phyloP scores from a whole-genome alignment of 164 flowering plant species.

The Amborella trichopoda region DNA sequence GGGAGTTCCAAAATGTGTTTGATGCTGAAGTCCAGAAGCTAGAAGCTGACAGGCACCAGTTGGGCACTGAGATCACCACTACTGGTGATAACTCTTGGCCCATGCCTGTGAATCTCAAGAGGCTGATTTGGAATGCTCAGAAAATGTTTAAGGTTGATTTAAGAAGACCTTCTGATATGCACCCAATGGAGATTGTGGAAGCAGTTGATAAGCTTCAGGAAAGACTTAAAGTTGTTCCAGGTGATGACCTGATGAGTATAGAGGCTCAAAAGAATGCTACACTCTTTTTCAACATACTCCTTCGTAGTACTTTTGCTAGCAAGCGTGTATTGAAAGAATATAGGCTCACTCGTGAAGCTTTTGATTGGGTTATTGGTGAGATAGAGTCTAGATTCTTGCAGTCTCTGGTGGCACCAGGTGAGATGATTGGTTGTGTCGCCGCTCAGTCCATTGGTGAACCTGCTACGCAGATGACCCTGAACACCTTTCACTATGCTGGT shows the following conservation, averaged over 20 bases:
- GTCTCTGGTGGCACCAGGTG: constrained; percentile 97
- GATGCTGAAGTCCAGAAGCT: constrained; percentile 93
- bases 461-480: constrained; percentile 98
- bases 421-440: constrained; percentile 99
- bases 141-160: constrained; percentile 87
- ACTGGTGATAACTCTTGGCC: constrained; percentile 92
- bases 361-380: constrained; percentile 99
- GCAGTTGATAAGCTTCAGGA: constrained; percentile 96
- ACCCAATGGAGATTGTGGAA: constrained; percentile 96
- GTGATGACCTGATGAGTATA: constrained; percentile 75
- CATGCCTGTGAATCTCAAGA: constrained; percentile 86
- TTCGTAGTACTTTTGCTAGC: constrained; percentile 91
- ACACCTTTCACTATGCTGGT: constrained; percentile 99
- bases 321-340: constrained; percentile 90
- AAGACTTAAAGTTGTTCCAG: constrained; percentile 89
- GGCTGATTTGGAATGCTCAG: constrained; percentile 93
- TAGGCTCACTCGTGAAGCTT: constrained; percentile 86
- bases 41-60: constrained; percentile 75
- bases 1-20: constrained; percentile 83
- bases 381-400: constrained; percentile 91
- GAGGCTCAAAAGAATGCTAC: constrained; percentile 99
- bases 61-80: constrained; percentile 92
- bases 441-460: constrained; percentile 99
- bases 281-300: constrained; percentile 70
- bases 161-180: constrained; percentile 88